Conservation (phyloP, 306 rosid species). For the Cicer arietinum region DNA sequence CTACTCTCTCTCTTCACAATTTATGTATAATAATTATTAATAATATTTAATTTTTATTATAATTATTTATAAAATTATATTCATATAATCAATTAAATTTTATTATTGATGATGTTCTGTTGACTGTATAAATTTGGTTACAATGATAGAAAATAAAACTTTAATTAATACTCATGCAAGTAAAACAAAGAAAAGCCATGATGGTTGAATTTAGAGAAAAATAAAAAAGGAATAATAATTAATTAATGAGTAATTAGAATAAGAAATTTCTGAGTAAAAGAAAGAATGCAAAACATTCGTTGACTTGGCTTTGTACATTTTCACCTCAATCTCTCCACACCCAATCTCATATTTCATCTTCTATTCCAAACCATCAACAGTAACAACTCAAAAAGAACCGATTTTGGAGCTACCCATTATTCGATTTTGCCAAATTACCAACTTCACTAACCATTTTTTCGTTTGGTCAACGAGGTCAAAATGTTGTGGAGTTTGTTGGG, state of each 20-base stretch:
- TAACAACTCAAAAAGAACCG: not conserved
- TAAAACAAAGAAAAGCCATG: constrained; percentile 29
- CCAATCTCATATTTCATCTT: constrained; percentile 42
- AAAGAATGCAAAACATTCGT: constrained; percentile 47
- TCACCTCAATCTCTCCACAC: constrained; percentile 6
- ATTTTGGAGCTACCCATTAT: constrained; percentile 45
- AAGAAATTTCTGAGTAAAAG: constrained; percentile 42
- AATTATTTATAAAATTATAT: too few relatives aligned
- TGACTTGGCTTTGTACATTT: constrained; percentile 53
- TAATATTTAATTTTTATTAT: too few relatives aligned
- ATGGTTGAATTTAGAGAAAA: not conserved
- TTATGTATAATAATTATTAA: too few relatives aligned
- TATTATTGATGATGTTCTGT: too few relatives aligned
- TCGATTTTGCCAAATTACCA: constrained; percentile 28
- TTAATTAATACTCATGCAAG: not conserved
- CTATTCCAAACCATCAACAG: constrained; percentile 35
- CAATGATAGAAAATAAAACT: too few relatives aligned
- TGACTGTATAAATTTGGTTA: too few relatives aligned
- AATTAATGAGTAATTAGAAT: constrained; percentile 7
- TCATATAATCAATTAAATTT: too few relatives aligned
- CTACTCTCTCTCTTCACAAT: not conserved
- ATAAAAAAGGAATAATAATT: constrained; percentile 1
- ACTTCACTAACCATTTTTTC: constrained; percentile 26
- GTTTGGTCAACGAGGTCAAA: constrained; percentile 49
- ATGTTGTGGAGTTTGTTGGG: constrained; percentile 33